phyloP scores from a whole-genome alignment of 2,329 filamentous ascomycete genomes.

The Aspergillus piperis region DNA sequence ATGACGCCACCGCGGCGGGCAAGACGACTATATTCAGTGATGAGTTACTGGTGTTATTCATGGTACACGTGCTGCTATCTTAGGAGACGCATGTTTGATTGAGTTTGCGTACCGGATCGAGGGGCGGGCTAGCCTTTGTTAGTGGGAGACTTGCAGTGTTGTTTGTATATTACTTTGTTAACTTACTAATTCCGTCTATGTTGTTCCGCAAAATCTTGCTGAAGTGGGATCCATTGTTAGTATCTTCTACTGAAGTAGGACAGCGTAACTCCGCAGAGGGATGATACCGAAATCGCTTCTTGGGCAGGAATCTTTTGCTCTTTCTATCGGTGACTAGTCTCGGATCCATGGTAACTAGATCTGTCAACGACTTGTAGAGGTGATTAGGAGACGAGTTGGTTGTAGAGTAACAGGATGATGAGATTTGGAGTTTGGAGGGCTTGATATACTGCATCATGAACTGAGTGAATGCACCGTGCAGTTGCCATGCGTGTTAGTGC shows the following conservation, averaged over 20 bases:
- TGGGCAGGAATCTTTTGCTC: not conserved
- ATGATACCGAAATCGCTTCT: not conserved
- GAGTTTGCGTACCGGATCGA: conserved; percentile 31
- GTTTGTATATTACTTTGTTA: not conserved
- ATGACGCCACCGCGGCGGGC: conserved; percentile 39
- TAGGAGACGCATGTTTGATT: not conserved
- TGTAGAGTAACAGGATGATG: not conserved
- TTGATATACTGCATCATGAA: not conserved
- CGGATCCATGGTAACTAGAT: not conserved
- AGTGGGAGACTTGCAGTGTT: not conserved
- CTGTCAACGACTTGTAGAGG: too few species aligned
- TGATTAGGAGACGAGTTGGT: not conserved
- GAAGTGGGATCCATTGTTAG: not conserved
- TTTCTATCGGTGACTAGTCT: not conserved
- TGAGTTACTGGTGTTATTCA: not conserved
- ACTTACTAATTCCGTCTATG: conserved; percentile 33
- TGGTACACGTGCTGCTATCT: not conserved
- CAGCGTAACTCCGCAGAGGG: not conserved
- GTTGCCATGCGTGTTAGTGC: not conserved
- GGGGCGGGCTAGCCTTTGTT: conserved; percentile 29
- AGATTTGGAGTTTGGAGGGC: not conserved
- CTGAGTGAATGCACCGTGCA: not conserved
- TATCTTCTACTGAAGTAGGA: not conserved
- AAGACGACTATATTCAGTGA: conserved; percentile 28
- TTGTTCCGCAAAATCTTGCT: conserved; percentile 26